Base-by-base conservation (phyloP, 2,329 filamentous ascomycete species). In the Penicillium rolfsii region DNA sequence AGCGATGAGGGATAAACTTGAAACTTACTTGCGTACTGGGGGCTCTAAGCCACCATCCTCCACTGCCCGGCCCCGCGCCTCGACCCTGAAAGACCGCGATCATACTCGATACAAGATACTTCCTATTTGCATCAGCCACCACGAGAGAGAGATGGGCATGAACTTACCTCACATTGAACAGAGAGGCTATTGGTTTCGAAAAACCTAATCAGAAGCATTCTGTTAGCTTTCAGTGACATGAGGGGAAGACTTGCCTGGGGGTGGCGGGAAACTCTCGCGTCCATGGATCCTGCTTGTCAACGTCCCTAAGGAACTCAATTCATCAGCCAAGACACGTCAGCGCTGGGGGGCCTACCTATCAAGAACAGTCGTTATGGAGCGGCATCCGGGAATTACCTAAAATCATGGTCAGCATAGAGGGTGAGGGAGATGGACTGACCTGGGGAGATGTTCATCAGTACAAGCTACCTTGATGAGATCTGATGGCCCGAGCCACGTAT, bases 41-140 rank as follows among this genome's bases (percentile, higher is more conserved):
- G 58, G 28, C 38, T 2, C 58, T 35, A 26, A 61, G 61, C 61
- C 58, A 63, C 61, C 48, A 52, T 62, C 49, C 41, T 48, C 61
- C 58, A 40, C 28, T 41, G 14, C 12, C 19, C 33, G 40, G 6
- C 46, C 40, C 52, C 43, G 36, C 36, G 52, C 52, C 52, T 56
- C 45, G 38, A 46, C 52, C 33, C 45, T 26, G 9, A 28, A 5
- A n/a, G 28, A 19, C 46, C 4, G 45, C 24, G 24, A 19, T 9
- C 14, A n/a, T 5, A n/a, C 14, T 30, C 45, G 12, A 30, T 14
- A n/a, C 1, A 14, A 5, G 11, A 35, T 35, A n/a, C 14, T 50
- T 55, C 24, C 36, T 43, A 24, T 43, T 35, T 30, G 19, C 41
- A 11, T 50, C 16, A 50, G 46, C 46, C 46, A 50, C 46, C 46